A percentile compares a stretch with the other conserved stretches of the same genome.
Conservation (phyloP, 768 basidiomycete species). For the Lepiota venenata region DNA sequence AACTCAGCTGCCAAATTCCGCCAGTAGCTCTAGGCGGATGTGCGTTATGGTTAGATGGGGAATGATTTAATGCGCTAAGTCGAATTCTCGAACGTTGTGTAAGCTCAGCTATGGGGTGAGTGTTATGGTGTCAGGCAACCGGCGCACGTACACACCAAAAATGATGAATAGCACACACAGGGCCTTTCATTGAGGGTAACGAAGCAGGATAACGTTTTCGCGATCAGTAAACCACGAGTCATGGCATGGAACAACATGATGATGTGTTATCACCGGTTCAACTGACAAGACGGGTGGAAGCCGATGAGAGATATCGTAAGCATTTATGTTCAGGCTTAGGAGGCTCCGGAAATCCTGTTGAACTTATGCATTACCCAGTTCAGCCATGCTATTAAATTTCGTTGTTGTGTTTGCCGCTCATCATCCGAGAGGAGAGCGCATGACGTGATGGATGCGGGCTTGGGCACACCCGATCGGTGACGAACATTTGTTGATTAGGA, state of each 20-base stretch:
- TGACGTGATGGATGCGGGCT: constrained; percentile 11
- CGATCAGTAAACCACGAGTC: constrained; percentile 1
- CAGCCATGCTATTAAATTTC: background rate
- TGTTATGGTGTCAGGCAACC: constrained; percentile 8
- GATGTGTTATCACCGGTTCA: constrained; percentile 4
- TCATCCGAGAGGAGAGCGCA: background rate
- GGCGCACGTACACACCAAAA: background rate
- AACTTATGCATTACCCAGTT: constrained; percentile 3
- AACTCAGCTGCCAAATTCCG: constrained; percentile 1
- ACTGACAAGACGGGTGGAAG: constrained; percentile 2
- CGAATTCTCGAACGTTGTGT: constrained; percentile 7
- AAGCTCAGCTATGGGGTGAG: background rate
- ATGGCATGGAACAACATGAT: background rate
- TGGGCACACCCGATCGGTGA: constrained; percentile 9
- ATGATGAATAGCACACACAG: constrained; percentile 2
- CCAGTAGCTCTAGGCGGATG: background rate
- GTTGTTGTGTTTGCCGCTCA: constrained; percentile 4
- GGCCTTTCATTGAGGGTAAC: background rate
- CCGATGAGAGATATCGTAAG: constrained; percentile 11
- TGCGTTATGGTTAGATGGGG: background rate
- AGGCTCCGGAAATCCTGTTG: constrained; percentile 7
- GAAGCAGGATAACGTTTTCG: constrained; percentile 1
- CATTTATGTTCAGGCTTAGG: constrained; percentile 1
- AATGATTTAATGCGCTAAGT: constrained; percentile 3
- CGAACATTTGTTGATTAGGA: constrained; percentile 10